Base-by-base conservation (phyloP, 495 filamentous ascomycete genomes). In the Hypoxylon fragiforme region DNA sequence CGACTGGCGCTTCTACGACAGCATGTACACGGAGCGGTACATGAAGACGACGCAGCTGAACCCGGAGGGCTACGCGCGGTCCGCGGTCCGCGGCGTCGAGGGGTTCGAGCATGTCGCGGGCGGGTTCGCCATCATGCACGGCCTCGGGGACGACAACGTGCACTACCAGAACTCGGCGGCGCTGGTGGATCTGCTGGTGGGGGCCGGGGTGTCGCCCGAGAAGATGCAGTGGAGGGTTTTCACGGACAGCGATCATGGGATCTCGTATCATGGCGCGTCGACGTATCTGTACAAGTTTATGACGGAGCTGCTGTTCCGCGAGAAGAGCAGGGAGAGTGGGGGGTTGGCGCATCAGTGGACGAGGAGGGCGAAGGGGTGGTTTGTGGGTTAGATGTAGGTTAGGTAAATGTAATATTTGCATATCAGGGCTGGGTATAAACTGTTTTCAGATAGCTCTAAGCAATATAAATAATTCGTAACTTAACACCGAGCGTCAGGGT, bases 1-100 rank as follows among this genome's bases (percentile, higher is more conserved):
- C 11, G 81, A 84, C 62, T 85, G 81, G 83, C 70, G 80, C 2
- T 80, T 83, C 66, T 85, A 85, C 68, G 82, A 86, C 54, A 75
- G 62, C 49, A 77, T 85, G 67, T 86, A 85, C 68, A 83, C 83
- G 7, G 82, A 86, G 67, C 72, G 83, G 21, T 85, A 83, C 62
- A 85, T 85, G 82, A 82, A 85, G 54, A 78, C 72, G 14, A 69
- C 74, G 1, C 54, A 63, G 31, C 45, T 63, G 22, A 85, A 86
- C 60, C 48, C 52, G 0, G 73, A 40, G 0, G 81, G 79, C 13
- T 84, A 85, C 59, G 64, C 64, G 22, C 64, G 62, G 37, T 67
- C 73, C 0, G 77, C 78, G 11, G 76, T 83, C 12, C 57, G 57
- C 13, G 60, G 73, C 11, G 52, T 67, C 0, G 66, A 66, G 0